Conservation (phyloP, 208 protist species). For the Trypanosoma avium region DNA sequence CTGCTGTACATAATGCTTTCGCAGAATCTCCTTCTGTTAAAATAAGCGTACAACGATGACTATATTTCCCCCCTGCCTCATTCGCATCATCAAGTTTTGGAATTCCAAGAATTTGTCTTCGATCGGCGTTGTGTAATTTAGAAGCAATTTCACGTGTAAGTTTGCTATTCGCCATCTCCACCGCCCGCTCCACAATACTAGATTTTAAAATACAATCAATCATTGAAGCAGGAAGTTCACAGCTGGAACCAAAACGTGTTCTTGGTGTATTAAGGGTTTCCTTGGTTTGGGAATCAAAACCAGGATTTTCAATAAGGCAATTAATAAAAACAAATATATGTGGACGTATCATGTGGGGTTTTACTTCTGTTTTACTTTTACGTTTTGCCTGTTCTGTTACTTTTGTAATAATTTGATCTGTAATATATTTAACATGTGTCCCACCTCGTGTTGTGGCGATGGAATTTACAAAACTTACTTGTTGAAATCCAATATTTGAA, state of each 20-base stretch:
- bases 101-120: slow-evolving; percentile 93
- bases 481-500: slow-evolving; percentile 95
- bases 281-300: slow-evolving; percentile 99
- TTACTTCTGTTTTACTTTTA: slow-evolving; percentile 97
- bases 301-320: slow-evolving; percentile 99
- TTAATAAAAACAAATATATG: slow-evolving; percentile 99
- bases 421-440: slow-evolving; percentile 98
- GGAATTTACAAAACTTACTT: slow-evolving; percentile 99
- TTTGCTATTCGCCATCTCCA: slow-evolving; percentile 97
- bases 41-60: slow-evolving; percentile 99
- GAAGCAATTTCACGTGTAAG: slow-evolving; percentile 86
- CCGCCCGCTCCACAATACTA: slow-evolving; percentile 94
- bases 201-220: slow-evolving; percentile 95
- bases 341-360: slow-evolving; percentile 96
- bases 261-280: slow-evolving; percentile 96
- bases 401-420: slow-evolving; percentile 93
- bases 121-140: slow-evolving; percentile 77
- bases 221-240: slow-evolving; percentile 94
- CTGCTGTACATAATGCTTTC: slow-evolving; percentile 97
- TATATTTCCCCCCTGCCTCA: slow-evolving; percentile 95
- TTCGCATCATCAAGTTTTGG: slow-evolving; percentile 99
- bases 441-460: slow-evolving; percentile 99
- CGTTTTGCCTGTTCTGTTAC: slow-evolving; percentile 93
- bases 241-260: slow-evolving; percentile 97
- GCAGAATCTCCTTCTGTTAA: slow-evolving; percentile 99